A percentile compares a stretch with the other conserved stretches of the same genome.
phyloP scores from a whole-genome alignment of 75 land plant species.

The Larix kaempferi region DNA sequence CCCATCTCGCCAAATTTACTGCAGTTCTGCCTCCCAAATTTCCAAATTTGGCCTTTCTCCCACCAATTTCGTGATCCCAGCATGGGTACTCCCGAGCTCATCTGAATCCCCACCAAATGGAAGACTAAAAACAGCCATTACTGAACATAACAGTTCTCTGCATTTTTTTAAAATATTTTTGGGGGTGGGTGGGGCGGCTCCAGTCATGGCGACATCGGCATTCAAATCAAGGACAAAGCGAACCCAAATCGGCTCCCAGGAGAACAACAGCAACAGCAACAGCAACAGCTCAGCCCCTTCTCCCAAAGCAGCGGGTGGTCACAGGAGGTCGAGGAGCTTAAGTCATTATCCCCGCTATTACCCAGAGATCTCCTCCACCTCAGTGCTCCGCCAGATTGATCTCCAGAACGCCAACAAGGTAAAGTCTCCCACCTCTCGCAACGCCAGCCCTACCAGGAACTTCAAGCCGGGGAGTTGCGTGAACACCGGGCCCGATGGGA shows the following conservation, averaged over 20 bases:
- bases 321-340: constrained; percentile 30
- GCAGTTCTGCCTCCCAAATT: too few relatives aligned
- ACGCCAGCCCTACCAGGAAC: not conserved
- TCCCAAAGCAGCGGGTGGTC: not conserved
- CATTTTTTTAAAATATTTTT: not conserved
- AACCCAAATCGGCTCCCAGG: constrained; percentile 6
- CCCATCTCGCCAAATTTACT: too few relatives aligned
- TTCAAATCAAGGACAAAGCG: constrained; percentile 19
- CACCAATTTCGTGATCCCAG: too few relatives aligned
- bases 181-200: too few relatives aligned
- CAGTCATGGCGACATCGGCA: constrained; percentile 18
- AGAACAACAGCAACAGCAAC: not conserved
- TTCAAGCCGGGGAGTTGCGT: constrained; percentile 24
- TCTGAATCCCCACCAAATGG: not conserved
- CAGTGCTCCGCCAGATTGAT: constrained; percentile 11
- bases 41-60: too few relatives aligned
- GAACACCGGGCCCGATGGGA: constrained; percentile 47
- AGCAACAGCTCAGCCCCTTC: not conserved
- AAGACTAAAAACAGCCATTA: not conserved
- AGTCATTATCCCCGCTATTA: constrained; percentile 22
- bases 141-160: not conserved
- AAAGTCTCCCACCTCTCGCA: not conserved
- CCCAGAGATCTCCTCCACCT: constrained; percentile 6
- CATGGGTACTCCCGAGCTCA: not conserved
- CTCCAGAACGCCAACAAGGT: not conserved